A percentile compares a stretch with the other conserved stretches of the same genome.
Evolutionary conservation across 768 basidiomycete genomes (phyloP).

Genomic region (Suillus luteus): DNA sequence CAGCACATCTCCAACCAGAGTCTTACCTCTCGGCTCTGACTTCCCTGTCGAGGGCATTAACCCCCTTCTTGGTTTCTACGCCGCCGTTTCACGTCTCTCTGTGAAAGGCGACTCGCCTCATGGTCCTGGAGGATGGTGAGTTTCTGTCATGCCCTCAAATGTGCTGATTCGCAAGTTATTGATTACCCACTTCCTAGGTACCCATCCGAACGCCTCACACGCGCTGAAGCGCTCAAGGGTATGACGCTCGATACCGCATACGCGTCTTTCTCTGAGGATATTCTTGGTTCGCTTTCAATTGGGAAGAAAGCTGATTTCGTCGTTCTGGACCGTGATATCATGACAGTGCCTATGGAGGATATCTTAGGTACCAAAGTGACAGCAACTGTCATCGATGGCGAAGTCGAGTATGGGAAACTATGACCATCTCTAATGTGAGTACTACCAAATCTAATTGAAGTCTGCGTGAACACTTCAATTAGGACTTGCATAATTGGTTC

Average conservation of each 20-base stretch:
- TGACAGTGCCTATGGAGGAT: conserved; percentile 60
- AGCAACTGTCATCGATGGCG: conserved; percentile 78
- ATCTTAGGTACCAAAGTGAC: conserved; percentile 66
- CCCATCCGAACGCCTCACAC: conserved; percentile 70
- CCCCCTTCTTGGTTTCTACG: conserved; percentile 88
- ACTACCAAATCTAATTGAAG: not conserved
- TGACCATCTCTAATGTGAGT: conserved; percentile 11
- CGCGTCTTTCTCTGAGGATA: conserved; percentile 75
- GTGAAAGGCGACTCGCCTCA: conserved; percentile 78
- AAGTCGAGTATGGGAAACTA: conserved; percentile 57
- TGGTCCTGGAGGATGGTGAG: conserved; percentile 80
- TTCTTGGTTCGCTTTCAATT: conserved; percentile 66
- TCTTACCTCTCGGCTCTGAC: conserved; percentile 86
- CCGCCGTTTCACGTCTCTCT: conserved; percentile 76
- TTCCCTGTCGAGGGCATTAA: conserved; percentile 94
- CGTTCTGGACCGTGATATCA: conserved; percentile 78
- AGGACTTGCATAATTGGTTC: not conserved
- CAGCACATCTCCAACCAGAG: conserved; percentile 51
- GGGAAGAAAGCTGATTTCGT: conserved; percentile 92
- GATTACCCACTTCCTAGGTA: conserved; percentile 58
- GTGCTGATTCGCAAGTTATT: not conserved
- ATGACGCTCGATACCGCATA: conserved; percentile 92
- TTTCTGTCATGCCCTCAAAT: conserved; percentile 10
- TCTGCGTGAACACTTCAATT: not conserved
- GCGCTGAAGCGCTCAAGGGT: conserved; percentile 82